Base-by-base conservation (phyloP, 2,329 filamentous ascomycete genomes). In the Monilinia vaccinii-corymbosi region DNA sequence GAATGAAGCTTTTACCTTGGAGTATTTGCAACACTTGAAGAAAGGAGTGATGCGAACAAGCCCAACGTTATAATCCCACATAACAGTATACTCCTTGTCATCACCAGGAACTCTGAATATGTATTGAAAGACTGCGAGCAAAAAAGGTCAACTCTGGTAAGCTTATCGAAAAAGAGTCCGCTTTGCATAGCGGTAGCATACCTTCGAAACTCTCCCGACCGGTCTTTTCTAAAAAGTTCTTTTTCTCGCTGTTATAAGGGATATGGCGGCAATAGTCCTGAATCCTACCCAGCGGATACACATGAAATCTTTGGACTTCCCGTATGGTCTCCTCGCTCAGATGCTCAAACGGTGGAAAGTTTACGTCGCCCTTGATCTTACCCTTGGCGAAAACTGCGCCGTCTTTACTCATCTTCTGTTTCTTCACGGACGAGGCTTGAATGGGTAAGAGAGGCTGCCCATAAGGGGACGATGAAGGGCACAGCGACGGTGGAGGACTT, bases 11-110 rank as follows among this genome's bases (percentile, higher is more conserved):
- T 42, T 70, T 72, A 91, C 93, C 84, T 99, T 99, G 65, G 87
- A 82, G 71, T 93, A 93, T 64, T 87, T 85, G 71, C 86, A 87
- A 66, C 89, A 91, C 73, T 96, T 96, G 81, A 97, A 97, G 71
- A 97, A 89, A 32, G 91, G 88, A 2, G 92, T 97, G 74, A 96
- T 95, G 63, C 93, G 86, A 63, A 97, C 92, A 34, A 97, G 85
- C 10, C 94, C 94, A 63, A 93, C 84, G 68, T 95, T 93, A 76
- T 97, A 97, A 73, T 99, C 94, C 94, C 94, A 99, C 83, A 97
- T 91, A 62, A 97, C 85, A 0, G 82, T 83, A 72, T 88, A 92
- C 56, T 82, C 78, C 64, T 79, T 80, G 2, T 86, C 80, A 49
- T 88, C 82, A 13, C 79, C 83, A 0, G 88, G 88, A 4, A 87